Evolutionary conservation across 2,329 filamentous ascomycete species (phyloP), one percentile per base, ranked within the genome.

Genomic region (Exophiala sp.): DNA sequence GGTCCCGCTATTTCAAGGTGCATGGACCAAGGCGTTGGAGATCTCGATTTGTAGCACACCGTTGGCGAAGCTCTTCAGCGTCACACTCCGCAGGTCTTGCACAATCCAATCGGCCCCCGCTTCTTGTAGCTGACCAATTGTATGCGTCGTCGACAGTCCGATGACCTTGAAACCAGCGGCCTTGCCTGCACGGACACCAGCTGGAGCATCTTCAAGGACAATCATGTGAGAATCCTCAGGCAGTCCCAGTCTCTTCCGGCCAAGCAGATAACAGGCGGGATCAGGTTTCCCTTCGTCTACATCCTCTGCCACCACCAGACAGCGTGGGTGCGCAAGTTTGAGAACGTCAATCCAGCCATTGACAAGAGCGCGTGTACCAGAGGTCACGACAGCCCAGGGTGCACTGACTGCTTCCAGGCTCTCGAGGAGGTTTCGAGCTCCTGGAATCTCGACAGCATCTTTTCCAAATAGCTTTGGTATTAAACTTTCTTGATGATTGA

Each of bases 51-150:
- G 47, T 49, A 54, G 46, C 12, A 46, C 50, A 4, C 51, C 55
- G n/a, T 59, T 39, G 21, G 49, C 43, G 38, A 59, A 57, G 21
- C 24, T 21, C 64, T 75, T 73, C 50, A 95, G 74, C 63, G 72
- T 82, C 58, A 95, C 82, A 61, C 87, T 91, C 53, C 79, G 76
- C 73, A 96, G 77, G 72, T 96, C 89, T 70, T 78, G 77, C 53
- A 96, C 86, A 47, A 96, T 84, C 85, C 88, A 95, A 74, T 96
- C 90, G 41, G 91, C 89, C n/a, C 83, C 86, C 3, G 90, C 89
- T 43, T 80, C 82, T 57, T 78, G 73, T 46, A 95, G 79, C 73
- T 91, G 82, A 63, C 84, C 82, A 42, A 86, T 75, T 21, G 81
- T 83, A 73, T 96, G 91, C 66, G 89, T 95, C 50, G 91, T 96